Evolutionary conservation across 352 stramenopile genomes (phyloP), one percentile per base, ranked within the genome.

Genomic region (Phytopythium vexans): DNA sequence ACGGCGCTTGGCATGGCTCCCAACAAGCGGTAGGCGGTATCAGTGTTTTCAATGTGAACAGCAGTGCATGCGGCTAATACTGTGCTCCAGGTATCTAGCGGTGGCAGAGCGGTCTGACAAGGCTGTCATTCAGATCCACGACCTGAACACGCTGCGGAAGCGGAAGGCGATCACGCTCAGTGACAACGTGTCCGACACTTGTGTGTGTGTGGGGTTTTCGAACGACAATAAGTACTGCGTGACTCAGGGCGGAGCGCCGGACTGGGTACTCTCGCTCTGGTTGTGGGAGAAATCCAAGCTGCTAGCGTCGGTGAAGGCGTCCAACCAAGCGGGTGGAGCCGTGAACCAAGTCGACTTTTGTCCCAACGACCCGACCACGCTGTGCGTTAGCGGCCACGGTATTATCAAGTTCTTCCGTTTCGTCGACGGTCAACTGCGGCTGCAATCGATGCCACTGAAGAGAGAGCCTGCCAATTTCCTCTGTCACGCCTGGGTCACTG

Each of bases 201-300:
- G 77, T 46, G 70, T 88, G 12, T 88, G 68, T 53, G 62, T 98
- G 6, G 72, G 79, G 1, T 98, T 98, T 66, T 97, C 89, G 0
- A 72, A 70, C 0, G 94, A 98, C 58, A 80, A 77, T 56, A 97
- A 97, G 60, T 92, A 92, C 52, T 90, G 88, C 48, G 50, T 98
- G 21, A 92, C 89, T 0, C 90, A 97, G 52, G 86, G 89, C 15
- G 86, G 78, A 0, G 82, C 73, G 1, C 94, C 94, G 0, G 94
- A 98, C 54, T 98, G 91, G 88, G 72, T 83, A 21, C 56, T 98
- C 5, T 87, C 92, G 27, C 64, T 97, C 31, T 98, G 94, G 90
- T 55, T 92, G 7, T 96, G 89, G 76, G 94, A 98, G 43, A 98
- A 98, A 49, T 80, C 76, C 40, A 98, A 98, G 62, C 58, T 95